Base-by-base conservation (phyloP, 805 yeast genomes). In the Candida coquimbonensis region DNA sequence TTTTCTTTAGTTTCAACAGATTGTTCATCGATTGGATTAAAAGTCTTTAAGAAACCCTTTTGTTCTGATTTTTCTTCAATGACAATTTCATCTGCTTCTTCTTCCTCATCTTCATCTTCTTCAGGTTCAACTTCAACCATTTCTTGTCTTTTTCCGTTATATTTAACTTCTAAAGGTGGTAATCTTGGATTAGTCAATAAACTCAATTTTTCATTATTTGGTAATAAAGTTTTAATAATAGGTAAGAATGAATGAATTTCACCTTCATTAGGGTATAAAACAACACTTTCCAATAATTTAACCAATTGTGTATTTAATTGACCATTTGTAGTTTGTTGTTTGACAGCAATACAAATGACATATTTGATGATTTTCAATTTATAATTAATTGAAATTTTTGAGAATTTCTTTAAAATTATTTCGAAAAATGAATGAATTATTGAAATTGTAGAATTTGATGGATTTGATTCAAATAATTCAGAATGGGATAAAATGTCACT, bases 171-270 rank as follows among this genome's bases (percentile, higher is more conserved):
- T 49, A 54, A 33, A 43, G 60, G 48, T 51, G 96, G 96, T 53
- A 87, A 76, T 55, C 93, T 71, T 37, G 96, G 95, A 55, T 84
- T 83, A 44, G 78, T 73, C 53, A 87, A 69, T 1, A 83, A 69
- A 56, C 86, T 77, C 37, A 81, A 59, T 19, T 76, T 58, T 9
- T 70, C 74, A 55, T 79, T 77, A 37, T 67, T 61, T 13, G 72
- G 62, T 48, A 83, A 59, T 7, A 84, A 56, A 3, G 69, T 65
- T 12, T 78, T 62, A 1, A 84, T 82, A 47, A 90, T 78, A 9
- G 96, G 96, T 49, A 86, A 68, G 29, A 86, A 70, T 13, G 88
- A 81, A 37, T 75, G 73, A 36, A 75, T 72, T 43, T 80, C 82
- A 36, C 69, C 68, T 34, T 59, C 61, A 5, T 84, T 87, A 3